Conservation (phyloP, 192 early-diverging fungal genomes). For the Powellomyces hirtus region DNA sequence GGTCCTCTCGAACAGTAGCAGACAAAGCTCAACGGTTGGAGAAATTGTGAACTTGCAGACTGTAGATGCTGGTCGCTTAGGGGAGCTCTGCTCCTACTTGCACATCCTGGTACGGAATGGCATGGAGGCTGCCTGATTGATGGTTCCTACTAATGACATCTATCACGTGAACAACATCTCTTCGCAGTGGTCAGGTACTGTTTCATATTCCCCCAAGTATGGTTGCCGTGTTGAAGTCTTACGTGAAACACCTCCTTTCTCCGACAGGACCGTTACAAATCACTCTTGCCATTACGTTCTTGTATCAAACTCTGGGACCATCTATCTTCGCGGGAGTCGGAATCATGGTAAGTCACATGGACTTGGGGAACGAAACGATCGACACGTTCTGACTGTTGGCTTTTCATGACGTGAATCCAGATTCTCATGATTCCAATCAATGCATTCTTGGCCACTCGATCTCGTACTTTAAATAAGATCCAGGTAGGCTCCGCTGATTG, state of each 20-base stretch:
- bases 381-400: not conserved
- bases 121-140: not conserved
- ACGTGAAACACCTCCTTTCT: no score
- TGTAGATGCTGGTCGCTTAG: constrained; percentile 41
- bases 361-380: no score
- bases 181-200: constrained; percentile 16
- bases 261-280: constrained; percentile 83
- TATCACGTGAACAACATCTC: no score
- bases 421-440: constrained; percentile 80
- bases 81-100: constrained; percentile 19
- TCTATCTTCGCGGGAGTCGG: constrained; percentile 81
- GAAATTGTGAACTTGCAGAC: constrained; percentile 66
- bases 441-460: constrained; percentile 57
- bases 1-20: constrained; percentile 69
- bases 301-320: constrained; percentile 78
- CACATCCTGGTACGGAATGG: constrained; percentile 13
- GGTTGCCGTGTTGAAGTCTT: no score
- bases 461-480: constrained; percentile 68
- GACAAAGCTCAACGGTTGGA: constrained; percentile 78
- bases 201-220: no score
- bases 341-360: constrained; percentile 54
- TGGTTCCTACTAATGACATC: not conserved
- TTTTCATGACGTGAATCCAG: not conserved
- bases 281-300: constrained; percentile 65
- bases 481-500: no score